Percentiles rank a stretch among this genome's conserved stretches.
phyloP scores from a whole-genome alignment of 108 stramenopile genomes.

The Stephanodiscus triporus region DNA sequence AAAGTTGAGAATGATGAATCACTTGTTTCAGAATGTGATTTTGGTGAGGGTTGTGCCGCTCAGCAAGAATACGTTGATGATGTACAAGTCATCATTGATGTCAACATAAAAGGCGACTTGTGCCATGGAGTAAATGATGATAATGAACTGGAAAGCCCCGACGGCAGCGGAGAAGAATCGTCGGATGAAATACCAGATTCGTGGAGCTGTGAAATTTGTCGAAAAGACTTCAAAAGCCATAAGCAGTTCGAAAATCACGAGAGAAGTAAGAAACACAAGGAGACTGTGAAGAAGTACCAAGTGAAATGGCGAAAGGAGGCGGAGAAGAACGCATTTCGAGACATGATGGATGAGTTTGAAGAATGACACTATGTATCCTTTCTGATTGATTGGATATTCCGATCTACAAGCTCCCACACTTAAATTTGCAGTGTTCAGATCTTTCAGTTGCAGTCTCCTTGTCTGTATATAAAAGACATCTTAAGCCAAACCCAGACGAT shows the following conservation, averaged over 20 bases:
- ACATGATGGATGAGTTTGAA: slow-evolving; percentile 32
- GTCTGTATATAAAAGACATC: no score
- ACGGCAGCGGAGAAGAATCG: slow-evolving; percentile 34
- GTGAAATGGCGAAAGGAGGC: slow-evolving; percentile 56
- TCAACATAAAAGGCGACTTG: background rate
- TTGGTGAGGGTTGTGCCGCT: background rate
- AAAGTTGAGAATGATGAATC: slow-evolving; percentile 21
- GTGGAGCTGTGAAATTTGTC: slow-evolving; percentile 83
- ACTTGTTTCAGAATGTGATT: background rate
- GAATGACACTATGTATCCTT: background rate
- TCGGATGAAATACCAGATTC: slow-evolving; percentile 72
- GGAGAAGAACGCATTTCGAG: slow-evolving; percentile 28
- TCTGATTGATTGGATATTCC: background rate
- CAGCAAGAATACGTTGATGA: background rate
- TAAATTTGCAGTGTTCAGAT: no score
- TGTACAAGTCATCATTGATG: slow-evolving; percentile 9
- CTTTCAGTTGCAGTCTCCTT: no score
- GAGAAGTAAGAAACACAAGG: slow-evolving; percentile 90
- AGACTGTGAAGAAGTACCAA: slow-evolving; percentile 70
- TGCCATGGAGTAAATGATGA: slow-evolving; percentile 13
- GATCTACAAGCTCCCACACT: no score
- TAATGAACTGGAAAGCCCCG: slow-evolving; percentile 13
- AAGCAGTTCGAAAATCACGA: slow-evolving; percentile 87
- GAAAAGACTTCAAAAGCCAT: slow-evolving; percentile 86
- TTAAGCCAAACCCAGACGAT: no score